phyloP scores from a whole-genome alignment of 441 rosid genomes.

The Hura crepitans region DNA sequence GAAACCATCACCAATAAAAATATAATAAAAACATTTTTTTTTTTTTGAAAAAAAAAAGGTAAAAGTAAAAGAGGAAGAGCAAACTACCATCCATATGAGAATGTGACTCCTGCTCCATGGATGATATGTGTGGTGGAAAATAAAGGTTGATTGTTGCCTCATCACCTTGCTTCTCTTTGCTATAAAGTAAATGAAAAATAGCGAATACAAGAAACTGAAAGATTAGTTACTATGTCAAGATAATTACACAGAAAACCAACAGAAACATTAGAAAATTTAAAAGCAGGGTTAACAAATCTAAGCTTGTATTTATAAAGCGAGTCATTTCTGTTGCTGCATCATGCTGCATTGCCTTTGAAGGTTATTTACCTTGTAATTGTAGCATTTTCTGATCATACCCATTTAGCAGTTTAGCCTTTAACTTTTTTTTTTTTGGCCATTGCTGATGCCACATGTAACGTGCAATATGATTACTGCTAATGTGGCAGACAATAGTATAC shows the following conservation, averaged over 20 bases:
- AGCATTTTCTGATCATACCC: neutral
- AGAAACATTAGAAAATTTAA: neutral
- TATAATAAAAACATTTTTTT: too few species aligned
- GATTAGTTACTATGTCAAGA: neutral
- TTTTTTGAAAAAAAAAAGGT: too few species aligned
- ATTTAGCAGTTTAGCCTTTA: too few species aligned
- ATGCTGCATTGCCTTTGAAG: too few species aligned
- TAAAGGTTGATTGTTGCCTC: constrained; percentile 75
- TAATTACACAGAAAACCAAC: neutral
- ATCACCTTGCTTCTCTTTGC: constrained; percentile 66
- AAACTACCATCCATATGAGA: constrained; percentile 89
- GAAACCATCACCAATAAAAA: neutral
- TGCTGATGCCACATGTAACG: too few species aligned
- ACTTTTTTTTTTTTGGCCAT: too few species aligned
- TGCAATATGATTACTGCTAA: neutral
- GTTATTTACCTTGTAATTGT: neutral
- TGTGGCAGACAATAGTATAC: neutral
- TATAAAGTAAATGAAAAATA: constrained; percentile 27
- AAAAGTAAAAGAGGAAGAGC: constrained; percentile 1
- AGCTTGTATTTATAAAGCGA: neutral
- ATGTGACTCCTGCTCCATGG: constrained; percentile 89
- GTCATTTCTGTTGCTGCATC: neutral
- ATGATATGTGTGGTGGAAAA: constrained; percentile 92
- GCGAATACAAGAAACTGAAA: neutral
- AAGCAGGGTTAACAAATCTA: neutral